phyloP scores from a whole-genome alignment of 1,139 yeast species.

The Pichia kudriavzevii region DNA sequence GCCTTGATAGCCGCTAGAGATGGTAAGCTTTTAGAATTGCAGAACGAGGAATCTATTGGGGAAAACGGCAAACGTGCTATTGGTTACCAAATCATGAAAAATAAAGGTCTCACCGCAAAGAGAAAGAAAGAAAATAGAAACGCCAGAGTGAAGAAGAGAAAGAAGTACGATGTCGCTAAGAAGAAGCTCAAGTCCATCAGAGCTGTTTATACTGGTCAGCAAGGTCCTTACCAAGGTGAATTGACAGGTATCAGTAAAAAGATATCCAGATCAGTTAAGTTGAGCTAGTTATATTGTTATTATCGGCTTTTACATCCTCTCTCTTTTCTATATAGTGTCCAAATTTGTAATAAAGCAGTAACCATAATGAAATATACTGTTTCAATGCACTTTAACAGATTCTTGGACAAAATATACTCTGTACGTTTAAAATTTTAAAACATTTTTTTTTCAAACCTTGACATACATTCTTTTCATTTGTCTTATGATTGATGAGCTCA shows the following conservation, averaged over 20 bases:
- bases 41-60: slow-evolving; percentile 46
- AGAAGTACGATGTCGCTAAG: slow-evolving; percentile 90
- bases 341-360: too few species aligned
- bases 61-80: slow-evolving; percentile 90
- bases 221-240: slow-evolving; percentile 89
- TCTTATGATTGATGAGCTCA: too few species aligned
- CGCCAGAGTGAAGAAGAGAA: slow-evolving; percentile 96
- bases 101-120: slow-evolving; percentile 90
- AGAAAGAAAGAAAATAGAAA: slow-evolving; percentile 91
- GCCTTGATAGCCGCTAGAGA: slow-evolving; percentile 80
- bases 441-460: too few species aligned
- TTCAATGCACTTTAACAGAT: too few species aligned
- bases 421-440: too few species aligned
- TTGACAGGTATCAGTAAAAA: slow-evolving; percentile 96
- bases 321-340: slow-evolving; percentile 4
- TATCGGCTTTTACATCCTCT: neutral
- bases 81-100: slow-evolving; percentile 87
- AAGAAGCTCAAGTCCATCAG: slow-evolving; percentile 89
- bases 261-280: slow-evolving; percentile 75
- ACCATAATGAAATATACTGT: too few species aligned
- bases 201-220: slow-evolving; percentile 73
- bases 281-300: slow-evolving; percentile 30
- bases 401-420: too few species aligned
- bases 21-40: slow-evolving; percentile 69
- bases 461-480: too few species aligned